Conservation (phyloP, 495 filamentous ascomycete genomes). For the Coniosporium apollinis region DNA sequence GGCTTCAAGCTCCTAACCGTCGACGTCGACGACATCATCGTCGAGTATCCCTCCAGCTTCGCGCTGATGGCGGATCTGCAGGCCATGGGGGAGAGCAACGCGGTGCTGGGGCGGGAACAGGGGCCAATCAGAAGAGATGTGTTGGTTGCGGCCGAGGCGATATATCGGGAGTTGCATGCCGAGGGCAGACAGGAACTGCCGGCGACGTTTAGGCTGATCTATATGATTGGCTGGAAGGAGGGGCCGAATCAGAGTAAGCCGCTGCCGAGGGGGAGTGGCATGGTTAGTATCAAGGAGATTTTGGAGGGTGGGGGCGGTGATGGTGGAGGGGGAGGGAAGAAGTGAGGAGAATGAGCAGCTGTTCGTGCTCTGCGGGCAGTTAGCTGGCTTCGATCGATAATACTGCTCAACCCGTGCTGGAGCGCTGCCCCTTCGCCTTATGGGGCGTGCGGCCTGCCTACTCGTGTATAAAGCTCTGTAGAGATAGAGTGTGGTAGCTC, state of each 20-base stretch:
- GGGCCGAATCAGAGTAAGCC: constrained; percentile 61
- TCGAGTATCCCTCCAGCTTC: constrained; percentile 88
- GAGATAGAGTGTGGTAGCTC: too few species aligned
- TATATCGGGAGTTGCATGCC: constrained; percentile 76
- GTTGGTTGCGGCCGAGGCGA: constrained; percentile 69
- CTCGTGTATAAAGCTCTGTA: too few species aligned
- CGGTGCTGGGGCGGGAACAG: constrained; percentile 11
- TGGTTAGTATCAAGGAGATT: constrained; percentile 13
- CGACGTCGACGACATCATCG: constrained; percentile 90
- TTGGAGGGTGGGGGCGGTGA: constrained; percentile 6
- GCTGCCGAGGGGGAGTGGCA: constrained; percentile 49
- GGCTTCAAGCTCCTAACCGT: constrained; percentile 94
- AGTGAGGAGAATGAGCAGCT: too few species aligned
- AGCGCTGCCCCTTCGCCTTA: too few species aligned
- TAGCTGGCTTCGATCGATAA: too few species aligned
- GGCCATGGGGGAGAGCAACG: constrained; percentile 38
- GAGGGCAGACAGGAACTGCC: constrained; percentile 55
- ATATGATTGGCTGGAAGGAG: constrained; percentile 98
- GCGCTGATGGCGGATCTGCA: constrained; percentile 85
- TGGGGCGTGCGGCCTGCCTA: too few species aligned
- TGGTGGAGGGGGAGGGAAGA: too few species aligned
- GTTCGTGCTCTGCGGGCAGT: too few species aligned
- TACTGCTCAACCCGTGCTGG: neutral
- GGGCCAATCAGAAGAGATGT: constrained; percentile 62
- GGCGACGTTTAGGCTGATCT: constrained; percentile 83